A percentile compares a stretch with the other conserved stretches of the same genome.
phyloP scores from a whole-genome alignment of 306 rosid genomes.

The Cyclanthera cordifolia region DNA sequence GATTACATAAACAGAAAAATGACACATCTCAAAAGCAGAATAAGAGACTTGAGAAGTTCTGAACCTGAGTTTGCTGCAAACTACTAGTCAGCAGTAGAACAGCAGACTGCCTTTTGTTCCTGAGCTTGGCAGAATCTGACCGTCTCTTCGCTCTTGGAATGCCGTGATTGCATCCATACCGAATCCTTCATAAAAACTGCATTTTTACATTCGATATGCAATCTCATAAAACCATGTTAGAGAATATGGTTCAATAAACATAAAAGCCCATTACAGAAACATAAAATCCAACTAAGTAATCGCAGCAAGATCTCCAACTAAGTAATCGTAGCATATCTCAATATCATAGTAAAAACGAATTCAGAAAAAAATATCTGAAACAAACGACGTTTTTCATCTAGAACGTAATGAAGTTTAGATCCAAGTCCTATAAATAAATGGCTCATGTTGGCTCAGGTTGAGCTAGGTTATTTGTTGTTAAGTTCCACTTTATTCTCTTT shows the following conservation, averaged over 20 bases:
- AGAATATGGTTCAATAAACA: too few species aligned
- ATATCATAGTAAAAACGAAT: too few species aligned
- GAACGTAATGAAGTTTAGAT: neutral
- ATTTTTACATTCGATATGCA: neutral
- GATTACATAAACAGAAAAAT: neutral
- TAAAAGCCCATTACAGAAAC: too few species aligned
- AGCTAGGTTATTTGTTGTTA: neutral
- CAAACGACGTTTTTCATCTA: neutral
- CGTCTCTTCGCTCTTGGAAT: conserved; percentile 67
- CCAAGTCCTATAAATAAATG: neutral
- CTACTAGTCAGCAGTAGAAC: conserved; percentile 42
- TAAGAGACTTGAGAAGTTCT: conserved; percentile 16
- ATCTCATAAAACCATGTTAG: too few species aligned
- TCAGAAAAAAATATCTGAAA: too few species aligned
- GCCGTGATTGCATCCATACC: conserved; percentile 83
- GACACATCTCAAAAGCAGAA: neutral
- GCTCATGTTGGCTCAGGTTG: neutral
- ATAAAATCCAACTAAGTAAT: too few species aligned
- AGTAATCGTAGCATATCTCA: too few species aligned
- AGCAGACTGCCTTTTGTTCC: conserved; percentile 45
- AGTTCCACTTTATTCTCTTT: too few species aligned
- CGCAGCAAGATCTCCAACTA: too few species aligned
- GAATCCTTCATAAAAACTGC: conserved; percentile 92
- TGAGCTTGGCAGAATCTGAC: conserved; percentile 71
- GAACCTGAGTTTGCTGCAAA: conserved; percentile 83